Base-by-base conservation (phyloP, 1,139 yeast genomes). In the Debaryomyces sp. region DNA sequence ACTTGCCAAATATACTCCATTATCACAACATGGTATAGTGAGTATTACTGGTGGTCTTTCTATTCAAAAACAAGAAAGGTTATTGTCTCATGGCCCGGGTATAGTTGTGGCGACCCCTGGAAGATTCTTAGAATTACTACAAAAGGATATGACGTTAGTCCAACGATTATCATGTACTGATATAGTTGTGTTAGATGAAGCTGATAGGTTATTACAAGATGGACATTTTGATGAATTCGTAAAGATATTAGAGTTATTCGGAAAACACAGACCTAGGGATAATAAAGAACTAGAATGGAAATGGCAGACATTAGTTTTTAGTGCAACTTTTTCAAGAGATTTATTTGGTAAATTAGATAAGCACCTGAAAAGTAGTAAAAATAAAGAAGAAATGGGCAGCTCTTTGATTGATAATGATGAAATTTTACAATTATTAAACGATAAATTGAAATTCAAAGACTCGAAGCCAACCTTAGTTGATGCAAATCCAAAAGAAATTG, bases 81-180 rank as follows among this genome's bases (percentile, higher is more conserved):
- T 89, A 46, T 70, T 95, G 49, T 75, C 77, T 10, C 81, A 84
- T 59, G 85, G 87, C 7, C 96, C 98, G 1, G 91, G 87, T 5
- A 80, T 94, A 23, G 72, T 95, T 21, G 95, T 95, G 30, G 98
- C 97, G 1, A 95, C 99, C 0, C 99, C 99, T 0, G 99, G 99
- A 38, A 82, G 99, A 55, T 84, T 89, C 63, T 75, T 91, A 49
- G 99, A 95, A 63, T 67, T 94, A 32, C 60, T 94, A 37, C 89
- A 87, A 63, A 84, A 84, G 54, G 82, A 84, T 50, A 73, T 74
- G 27, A 80, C 75, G 1, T 56, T 84, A 34, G 75, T 84, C n/a
- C 70, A 73, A 23, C 75, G 84, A 59, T 73, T 91, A 54, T 79
- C 87, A 13, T 71, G 81, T 23, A 77, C 89, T 9, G 90, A 89